Evolutionary conservation across 371 early-diverging fungal species (phyloP), one percentile per base, ranked within the genome.

Genomic region (Coemansia sp.): DNA sequence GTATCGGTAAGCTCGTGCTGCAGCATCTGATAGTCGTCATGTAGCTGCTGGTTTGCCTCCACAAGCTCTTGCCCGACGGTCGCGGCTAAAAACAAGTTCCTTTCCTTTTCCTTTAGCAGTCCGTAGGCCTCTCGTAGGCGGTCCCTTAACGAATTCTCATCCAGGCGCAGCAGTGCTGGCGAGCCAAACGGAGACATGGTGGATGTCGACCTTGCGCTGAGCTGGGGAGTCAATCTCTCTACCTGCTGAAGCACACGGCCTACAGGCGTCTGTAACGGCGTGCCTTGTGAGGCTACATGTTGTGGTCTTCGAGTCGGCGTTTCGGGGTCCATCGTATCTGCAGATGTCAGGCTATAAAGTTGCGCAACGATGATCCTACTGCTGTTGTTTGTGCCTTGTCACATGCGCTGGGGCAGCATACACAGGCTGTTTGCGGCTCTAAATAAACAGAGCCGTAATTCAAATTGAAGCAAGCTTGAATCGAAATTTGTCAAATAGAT

Each of bases 41-140:
- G 73, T 25, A 77, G 65, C 50, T 73, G 72, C 55, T 72, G 74
- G 54, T 77, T 77, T n/a, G 77, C 60, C 48, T 77, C 73, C 1
- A 77, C 61, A 6, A 77, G 75, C 62, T 77, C 77, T 53, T 77
- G 77, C 5, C 77, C 77, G 2, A 73, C 69, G 4, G 77, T 73
- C 1, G 77, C 77, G 0, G 77, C 77, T 20, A 72, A 47, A 61
- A 77, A 72, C 26, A 77, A 42, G 21, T 68, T 73, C 26, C 59
- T 39, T 26, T 77, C 77, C 47, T 77, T 77, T 30, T 77, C 77
- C 39, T 77, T 77, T 7, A 77, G 65, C 55, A 77, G 58, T 1
- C 58, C 52, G 57, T 77, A 77, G 20, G 78, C 78, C 21, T 77
- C 78, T 1, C 75, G 60, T 39, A 77, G 62, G 28, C 78, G 69